Percentiles rank a stretch among this genome's conserved stretches.
Conservation (phyloP, 345 rosid genomes). For the Melaleuca quinquenervia region DNA sequence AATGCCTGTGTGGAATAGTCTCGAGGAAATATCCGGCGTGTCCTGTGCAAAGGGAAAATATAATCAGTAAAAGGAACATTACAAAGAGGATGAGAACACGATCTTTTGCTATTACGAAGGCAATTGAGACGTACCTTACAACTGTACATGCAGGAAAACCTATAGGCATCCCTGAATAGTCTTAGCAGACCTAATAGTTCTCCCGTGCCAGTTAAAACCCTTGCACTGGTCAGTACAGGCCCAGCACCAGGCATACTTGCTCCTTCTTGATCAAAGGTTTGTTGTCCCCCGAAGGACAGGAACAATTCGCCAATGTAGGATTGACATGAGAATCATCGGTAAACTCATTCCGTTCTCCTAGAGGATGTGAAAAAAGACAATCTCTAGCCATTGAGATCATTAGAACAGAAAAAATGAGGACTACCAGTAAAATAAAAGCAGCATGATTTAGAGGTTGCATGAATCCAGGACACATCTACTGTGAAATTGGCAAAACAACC, state of each 20-base stretch:
- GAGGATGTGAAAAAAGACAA: not conserved
- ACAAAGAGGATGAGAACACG: not conserved
- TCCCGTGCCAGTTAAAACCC: slow-evolving; percentile 46
- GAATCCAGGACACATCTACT: not conserved
- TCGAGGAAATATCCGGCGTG: slow-evolving; percentile 63
- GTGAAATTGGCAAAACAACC: not conserved
- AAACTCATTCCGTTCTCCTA: slow-evolving; percentile 66
- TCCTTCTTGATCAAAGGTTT: slow-evolving; percentile 58
- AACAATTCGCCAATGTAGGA: slow-evolving; percentile 35
- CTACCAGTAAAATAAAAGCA: not conserved
- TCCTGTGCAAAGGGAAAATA: slow-evolving; percentile 42
- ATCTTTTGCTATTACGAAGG: not conserved
- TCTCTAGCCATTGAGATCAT: not conserved
- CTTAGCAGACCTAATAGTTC: slow-evolving; percentile 76
- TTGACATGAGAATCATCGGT: slow-evolving; percentile 66
- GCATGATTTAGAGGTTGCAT: not conserved
- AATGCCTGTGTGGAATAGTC: slow-evolving; percentile 81
- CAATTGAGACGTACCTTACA: slow-evolving; percentile 51
- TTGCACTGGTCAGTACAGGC: slow-evolving; percentile 29
- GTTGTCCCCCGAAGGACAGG: slow-evolving; percentile 33
- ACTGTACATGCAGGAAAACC: slow-evolving; percentile 74
- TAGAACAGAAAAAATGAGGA: not conserved
- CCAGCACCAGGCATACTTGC: slow-evolving; percentile 37
- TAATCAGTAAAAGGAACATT: not conserved
- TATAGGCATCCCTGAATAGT: slow-evolving; percentile 85